Conservation (phyloP, 2,329 filamentous ascomycete genomes). For the Aureobasidium pullulans region DNA sequence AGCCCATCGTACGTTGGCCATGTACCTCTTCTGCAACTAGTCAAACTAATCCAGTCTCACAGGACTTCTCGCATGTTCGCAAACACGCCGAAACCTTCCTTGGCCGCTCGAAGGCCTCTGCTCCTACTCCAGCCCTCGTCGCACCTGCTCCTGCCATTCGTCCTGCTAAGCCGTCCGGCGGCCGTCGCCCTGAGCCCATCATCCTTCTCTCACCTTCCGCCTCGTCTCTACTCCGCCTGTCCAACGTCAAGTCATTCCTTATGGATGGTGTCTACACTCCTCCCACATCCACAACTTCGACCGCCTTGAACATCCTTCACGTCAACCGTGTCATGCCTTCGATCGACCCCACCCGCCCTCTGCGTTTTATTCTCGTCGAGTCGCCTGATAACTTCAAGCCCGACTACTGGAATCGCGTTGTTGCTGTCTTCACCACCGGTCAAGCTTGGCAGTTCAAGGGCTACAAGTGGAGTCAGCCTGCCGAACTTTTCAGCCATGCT, state of each 20-base stretch:
- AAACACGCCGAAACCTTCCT: slow-evolving; percentile 78
- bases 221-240: slow-evolving; percentile 87
- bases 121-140: slow-evolving; percentile 24
- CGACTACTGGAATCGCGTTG: slow-evolving; percentile 92
- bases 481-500: slow-evolving; percentile 83
- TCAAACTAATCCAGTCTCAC: slow-evolving; percentile 9
- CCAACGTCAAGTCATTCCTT: slow-evolving; percentile 92
- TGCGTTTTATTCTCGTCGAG: slow-evolving; percentile 94
- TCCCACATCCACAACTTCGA: slow-evolving; percentile 52
- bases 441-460: slow-evolving; percentile 98
- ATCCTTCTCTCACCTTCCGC: slow-evolving; percentile 95
- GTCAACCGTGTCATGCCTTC: slow-evolving; percentile 68
- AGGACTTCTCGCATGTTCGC: slow-evolving; percentile 93
- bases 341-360: slow-evolving; percentile 61
- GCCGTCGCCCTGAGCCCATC: slow-evolving; percentile 65
- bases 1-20: slow-evolving; percentile 61
- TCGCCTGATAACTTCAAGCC: slow-evolving; percentile 92
- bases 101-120: slow-evolving; percentile 37
- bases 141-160: slow-evolving; percentile 24
- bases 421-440: slow-evolving; percentile 94
- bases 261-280: slow-evolving; percentile 75
- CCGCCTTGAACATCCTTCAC: slow-evolving; percentile 69
- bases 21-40: slow-evolving; percentile 12
- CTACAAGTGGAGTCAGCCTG: slow-evolving; percentile 89
- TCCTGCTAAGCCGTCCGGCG: slow-evolving; percentile 20